Evolutionary conservation across 2,329 filamentous ascomycete species (phyloP), one percentile per base, ranked within the genome.

Genomic region (Albifimbria verrucaria): DNA sequence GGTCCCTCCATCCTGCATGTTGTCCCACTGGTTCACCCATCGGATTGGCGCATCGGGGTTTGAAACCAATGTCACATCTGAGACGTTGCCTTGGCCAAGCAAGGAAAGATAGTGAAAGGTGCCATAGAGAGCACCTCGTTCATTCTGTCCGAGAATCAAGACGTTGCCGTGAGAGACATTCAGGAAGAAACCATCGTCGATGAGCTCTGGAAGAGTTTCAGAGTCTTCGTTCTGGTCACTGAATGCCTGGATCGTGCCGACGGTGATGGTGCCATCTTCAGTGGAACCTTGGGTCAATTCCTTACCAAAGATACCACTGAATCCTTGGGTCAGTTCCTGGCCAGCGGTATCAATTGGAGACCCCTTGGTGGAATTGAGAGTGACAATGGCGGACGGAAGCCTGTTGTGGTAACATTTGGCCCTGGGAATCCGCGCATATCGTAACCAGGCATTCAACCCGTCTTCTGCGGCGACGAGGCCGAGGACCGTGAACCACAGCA

Each of bases 21-120:
- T 89, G 63, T 90, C 85, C 87, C 87, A 90, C 58, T 90, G 80
- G 61, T 90, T 89, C 0, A 83, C 79, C 87, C 86, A 89, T 57
- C 87, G 77, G 42, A 90, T 79, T 0, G 80, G 80, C 0, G 80
- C 82, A 52, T 77, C 75, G 0, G 85, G 85, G 57, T 80, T 87
- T 9, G 76, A 77, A 2, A 76, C 68, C 46, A 77, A 76, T 4
- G 76, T 64, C 0, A 77, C 72, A 1, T 72, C 59, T 1, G 75
- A 74, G 54, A 82, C 72, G 45, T 85, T 78, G 22, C 77, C 80
- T 63, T 85, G 84, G 1, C 79, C 82, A n/a, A 90, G 72, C 65
- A 80, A 76, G 2, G 82, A 85, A 10, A 90, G 75, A 57, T 88
- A 89, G 56, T 87, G 80, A 59, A 88, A 89, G 4, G 86, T 76